phyloP scores from a whole-genome alignment of 2,329 filamentous ascomycete genomes.

The Fusarium sarcochroum region DNA sequence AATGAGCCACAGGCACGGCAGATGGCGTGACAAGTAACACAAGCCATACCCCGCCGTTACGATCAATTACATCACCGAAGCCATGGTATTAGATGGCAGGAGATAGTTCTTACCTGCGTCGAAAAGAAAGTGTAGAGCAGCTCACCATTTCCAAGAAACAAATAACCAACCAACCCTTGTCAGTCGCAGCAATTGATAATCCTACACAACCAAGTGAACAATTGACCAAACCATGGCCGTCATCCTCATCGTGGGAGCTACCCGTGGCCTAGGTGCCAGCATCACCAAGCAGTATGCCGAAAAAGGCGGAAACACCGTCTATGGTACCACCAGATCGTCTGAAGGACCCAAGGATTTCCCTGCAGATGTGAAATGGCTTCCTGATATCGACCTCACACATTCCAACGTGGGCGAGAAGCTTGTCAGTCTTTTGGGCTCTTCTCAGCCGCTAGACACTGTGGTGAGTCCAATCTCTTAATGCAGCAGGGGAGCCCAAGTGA shows the following conservation, averaged over 20 bases:
- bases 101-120: conserved; percentile 2
- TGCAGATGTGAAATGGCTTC: conserved; percentile 68
- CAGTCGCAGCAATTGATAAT: background rate
- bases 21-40: conserved; percentile 22
- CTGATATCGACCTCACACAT: conserved; percentile 68
- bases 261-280: conserved; percentile 75
- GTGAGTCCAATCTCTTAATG: conserved; percentile 49
- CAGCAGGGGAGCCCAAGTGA: background rate
- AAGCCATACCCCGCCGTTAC: conserved; percentile 24
- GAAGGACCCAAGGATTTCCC: conserved; percentile 59
- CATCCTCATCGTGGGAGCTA: conserved; percentile 76
- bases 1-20: conserved; percentile 2
- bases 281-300: conserved; percentile 71
- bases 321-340: conserved; percentile 70
- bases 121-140: background rate
- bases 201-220: background rate
- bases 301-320: conserved; percentile 63
- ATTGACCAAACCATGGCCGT: conserved; percentile 56
- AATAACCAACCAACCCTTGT: background rate
- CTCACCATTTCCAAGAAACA: conserved; percentile 1
- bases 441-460: conserved; percentile 60
- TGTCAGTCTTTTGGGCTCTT: conserved; percentile 58
- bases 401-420: conserved; percentile 63
- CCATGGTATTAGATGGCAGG: conserved; percentile 3
- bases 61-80: conserved; percentile 43